A percentile compares a stretch with the other conserved stretches of the same genome.
These are phyloP conservation scores for Spiromastix sp. DNA, from an alignment of 2,329 filamentous ascomycete species.

Conservation along the genomic window DNA sequence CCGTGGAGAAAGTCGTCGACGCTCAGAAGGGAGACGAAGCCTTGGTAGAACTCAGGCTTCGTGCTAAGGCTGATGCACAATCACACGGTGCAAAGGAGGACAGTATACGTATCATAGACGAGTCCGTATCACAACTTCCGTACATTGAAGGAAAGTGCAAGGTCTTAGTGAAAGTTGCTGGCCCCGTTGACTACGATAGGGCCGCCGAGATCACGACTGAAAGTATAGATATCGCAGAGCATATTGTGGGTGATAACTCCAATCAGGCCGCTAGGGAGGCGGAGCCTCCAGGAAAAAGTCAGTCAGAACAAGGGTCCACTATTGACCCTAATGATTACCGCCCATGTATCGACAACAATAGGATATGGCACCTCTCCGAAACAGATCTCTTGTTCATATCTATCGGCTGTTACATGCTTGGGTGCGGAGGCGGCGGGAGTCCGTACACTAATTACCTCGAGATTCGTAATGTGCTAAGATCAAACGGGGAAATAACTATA, in stretches of 20 bases:
- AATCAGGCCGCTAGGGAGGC: too few relatives aligned
- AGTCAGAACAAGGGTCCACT: constrained; percentile 5
- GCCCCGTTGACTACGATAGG: constrained; percentile 2
- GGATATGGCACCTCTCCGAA: constrained; percentile 25
- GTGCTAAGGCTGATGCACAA: constrained; percentile 15
- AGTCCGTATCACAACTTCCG: constrained; percentile 44
- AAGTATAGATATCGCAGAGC: too few relatives aligned
- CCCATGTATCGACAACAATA: constrained; percentile 25
- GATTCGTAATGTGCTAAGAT: constrained; percentile 23
- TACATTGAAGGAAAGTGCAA: constrained; percentile 41
- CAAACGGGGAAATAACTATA: constrained; percentile 32
- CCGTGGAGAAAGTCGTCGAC: constrained; percentile 41
- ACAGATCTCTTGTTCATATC: constrained; percentile 30
- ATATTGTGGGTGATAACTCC: too few relatives aligned
- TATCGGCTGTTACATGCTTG: constrained; percentile 27
- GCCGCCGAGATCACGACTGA: too few relatives aligned
- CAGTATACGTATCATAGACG: constrained; percentile 38
- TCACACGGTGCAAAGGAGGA: constrained; percentile 13
- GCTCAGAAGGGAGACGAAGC: constrained; percentile 27
- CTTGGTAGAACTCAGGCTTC: constrained; percentile 12
- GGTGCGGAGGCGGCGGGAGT: constrained; percentile 31
- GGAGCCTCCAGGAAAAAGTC: too few relatives aligned
- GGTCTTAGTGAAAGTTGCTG: constrained; percentile 22
- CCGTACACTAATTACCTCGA: constrained; percentile 36
- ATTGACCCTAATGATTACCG: constrained; percentile 26